Conservation (phyloP, 148 eudicot species). For the Euryodendron excelsum region DNA sequence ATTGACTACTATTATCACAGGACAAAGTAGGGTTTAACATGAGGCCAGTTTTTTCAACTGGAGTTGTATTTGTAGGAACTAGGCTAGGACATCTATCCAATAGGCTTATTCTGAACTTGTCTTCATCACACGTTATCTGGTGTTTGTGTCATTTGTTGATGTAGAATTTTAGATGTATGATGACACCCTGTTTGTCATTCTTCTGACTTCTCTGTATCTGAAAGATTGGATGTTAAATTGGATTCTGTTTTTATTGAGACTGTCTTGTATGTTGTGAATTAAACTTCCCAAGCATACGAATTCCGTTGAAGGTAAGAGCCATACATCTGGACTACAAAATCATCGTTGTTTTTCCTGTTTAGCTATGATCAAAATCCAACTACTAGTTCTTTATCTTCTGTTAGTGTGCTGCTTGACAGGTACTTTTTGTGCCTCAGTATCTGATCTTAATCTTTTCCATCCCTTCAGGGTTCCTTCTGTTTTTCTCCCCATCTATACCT, state of each 20-base stretch:
- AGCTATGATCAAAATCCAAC: background rate
- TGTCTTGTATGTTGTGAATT: background rate
- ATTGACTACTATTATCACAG: background rate
- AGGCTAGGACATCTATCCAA: constrained; percentile 8
- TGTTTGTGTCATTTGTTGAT: constrained; percentile 14
- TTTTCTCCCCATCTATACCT: no score
- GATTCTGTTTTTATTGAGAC: background rate
- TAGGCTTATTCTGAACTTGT: constrained; percentile 1
- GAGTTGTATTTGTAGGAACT: constrained; percentile 14
- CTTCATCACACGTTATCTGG: background rate
- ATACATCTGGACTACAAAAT: no score
- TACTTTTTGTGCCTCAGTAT: no score
- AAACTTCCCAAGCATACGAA: background rate
- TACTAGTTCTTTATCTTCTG: no score
- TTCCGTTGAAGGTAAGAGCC: no score
- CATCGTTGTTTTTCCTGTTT: no score
- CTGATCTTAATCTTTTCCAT: no score
- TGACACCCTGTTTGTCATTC: constrained; percentile 12
- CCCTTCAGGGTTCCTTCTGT: no score
- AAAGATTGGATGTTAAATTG: background rate
- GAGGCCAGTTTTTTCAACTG: background rate
- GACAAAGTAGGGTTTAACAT: constrained; percentile 11
- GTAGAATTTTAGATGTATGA: constrained; percentile 14
- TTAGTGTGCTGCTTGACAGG: no score
- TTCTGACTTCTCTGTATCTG: constrained; percentile 11